Percentiles rank a stretch among this genome's conserved stretches.
phyloP scores from a whole-genome alignment of 768 basidiomycete species.

The Antrodiella citrinella region DNA sequence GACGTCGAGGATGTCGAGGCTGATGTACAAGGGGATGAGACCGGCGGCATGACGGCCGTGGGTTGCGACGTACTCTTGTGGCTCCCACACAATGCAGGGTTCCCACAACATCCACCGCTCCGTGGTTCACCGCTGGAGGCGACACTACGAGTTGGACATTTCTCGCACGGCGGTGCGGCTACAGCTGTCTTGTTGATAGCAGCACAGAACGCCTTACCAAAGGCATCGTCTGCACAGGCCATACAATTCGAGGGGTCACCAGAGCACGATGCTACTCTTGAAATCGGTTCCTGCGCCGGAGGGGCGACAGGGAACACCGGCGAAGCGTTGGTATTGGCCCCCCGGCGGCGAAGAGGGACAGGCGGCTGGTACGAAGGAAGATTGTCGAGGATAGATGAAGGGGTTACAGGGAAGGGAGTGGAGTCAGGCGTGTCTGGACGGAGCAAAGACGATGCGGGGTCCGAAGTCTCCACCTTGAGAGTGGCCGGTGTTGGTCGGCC shows the following conservation, averaged over 20 bases:
- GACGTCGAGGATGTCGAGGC: slow-evolving; percentile 2
- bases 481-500: slow-evolving; percentile 15
- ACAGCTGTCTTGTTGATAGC: slow-evolving; percentile 61
- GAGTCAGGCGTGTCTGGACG: slow-evolving; percentile 6
- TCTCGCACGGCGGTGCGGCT: slow-evolving; percentile 40
- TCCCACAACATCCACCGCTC: slow-evolving; percentile 31
- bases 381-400: slow-evolving; percentile 63
- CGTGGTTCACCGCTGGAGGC: slow-evolving; percentile 12
- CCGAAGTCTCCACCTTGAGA: slow-evolving; percentile 22
- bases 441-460: slow-evolving; percentile 9
- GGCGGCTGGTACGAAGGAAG: slow-evolving; percentile 76
- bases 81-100: slow-evolving; percentile 18
- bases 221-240: slow-evolving; percentile 79
- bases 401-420: slow-evolving; percentile 10
- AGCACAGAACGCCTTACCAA: slow-evolving; percentile 82
- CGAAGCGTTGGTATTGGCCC: slow-evolving; percentile 29
- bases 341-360: slow-evolving; percentile 66
- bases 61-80: not conserved
- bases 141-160: slow-evolving; percentile 38
- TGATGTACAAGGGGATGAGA: not conserved
- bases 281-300: slow-evolving; percentile 11
- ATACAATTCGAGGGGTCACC: slow-evolving; percentile 83
- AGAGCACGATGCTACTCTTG: slow-evolving; percentile 45
- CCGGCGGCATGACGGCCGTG: not conserved
- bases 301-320: slow-evolving; percentile 41